These are phyloP conservation scores for Hortaea sp. DNA, from an alignment of 2,329 filamentous ascomycete species.

Conservation along the genomic window DNA sequence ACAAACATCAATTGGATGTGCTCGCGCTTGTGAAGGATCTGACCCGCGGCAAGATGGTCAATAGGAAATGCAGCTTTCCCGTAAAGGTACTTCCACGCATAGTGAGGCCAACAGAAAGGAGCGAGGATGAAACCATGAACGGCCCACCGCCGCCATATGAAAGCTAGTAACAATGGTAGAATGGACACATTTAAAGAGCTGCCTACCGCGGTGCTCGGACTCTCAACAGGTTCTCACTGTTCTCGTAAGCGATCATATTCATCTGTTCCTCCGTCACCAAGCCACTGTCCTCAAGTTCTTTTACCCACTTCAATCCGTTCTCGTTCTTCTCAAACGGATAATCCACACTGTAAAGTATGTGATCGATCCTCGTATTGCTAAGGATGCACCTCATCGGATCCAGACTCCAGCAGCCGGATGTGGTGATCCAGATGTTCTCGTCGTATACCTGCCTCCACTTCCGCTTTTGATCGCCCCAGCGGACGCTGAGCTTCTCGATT, in stretches of 20 bases:
- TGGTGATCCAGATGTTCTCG: slow-evolving; percentile 51
- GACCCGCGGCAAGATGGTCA: too few relatives aligned
- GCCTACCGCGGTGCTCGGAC: slow-evolving; percentile 18
- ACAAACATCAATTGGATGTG: too few relatives aligned
- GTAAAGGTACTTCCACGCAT: too few relatives aligned
- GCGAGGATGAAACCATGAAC: too few relatives aligned
- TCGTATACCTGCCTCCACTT: slow-evolving; percentile 33
- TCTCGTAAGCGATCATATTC: slow-evolving; percentile 40
- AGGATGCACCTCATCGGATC: slow-evolving; percentile 38
- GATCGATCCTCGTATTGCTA: slow-evolving; percentile 32
- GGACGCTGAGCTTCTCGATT: slow-evolving; percentile 22
- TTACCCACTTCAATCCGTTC: slow-evolving; percentile 41
- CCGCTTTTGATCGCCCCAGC: slow-evolving; percentile 26
- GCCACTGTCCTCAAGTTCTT: slow-evolving; percentile 41
- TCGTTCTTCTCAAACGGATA: slow-evolving; percentile 47
- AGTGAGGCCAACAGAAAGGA: too few relatives aligned
- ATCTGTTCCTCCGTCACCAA: slow-evolving; percentile 41
- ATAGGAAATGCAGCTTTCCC: too few relatives aligned
- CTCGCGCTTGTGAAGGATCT: too few relatives aligned
- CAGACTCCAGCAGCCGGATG: slow-evolving; percentile 45
- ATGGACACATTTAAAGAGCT: too few relatives aligned
- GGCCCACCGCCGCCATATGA: too few relatives aligned
- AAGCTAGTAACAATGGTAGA: too few relatives aligned
- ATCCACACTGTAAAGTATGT: slow-evolving; percentile 49
- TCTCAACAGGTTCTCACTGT: slow-evolving; percentile 40